Base-by-base conservation (phyloP, 2,329 filamentous ascomycete genomes). In the Arachnopeziza araneosa region DNA sequence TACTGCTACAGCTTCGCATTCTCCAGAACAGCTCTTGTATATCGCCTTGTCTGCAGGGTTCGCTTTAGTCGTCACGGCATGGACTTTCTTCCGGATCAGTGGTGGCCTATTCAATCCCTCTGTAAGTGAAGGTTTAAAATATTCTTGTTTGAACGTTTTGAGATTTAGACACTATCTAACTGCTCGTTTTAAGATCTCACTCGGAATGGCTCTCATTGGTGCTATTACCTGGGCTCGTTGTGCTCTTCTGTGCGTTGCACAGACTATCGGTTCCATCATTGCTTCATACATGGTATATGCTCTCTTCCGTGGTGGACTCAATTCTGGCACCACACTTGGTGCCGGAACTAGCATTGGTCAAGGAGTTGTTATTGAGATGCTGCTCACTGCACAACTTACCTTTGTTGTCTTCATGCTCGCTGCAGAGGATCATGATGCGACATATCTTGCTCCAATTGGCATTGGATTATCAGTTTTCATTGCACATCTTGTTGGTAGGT, bases 341-440 rank as follows among this genome's bases (percentile, higher is more conserved):
- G 73, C 71, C 22, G 74, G 74, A 6, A 75, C 76, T 1, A 73
- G 72, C 14, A 61, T 76, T 2, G 75, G 73, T 1, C 78, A 79
- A 63, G 79, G 78, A n/a, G 70, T 80, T 23, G 76, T 81, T 59
- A 78, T 81, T 49, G 79, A 81, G 63, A 78, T 78, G 64, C 71
- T 81, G 30, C 69, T 80, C 19, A 80, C 79, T 2, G 75, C 77
- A 12, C 75, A 80, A 63, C 64, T 81, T 24, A 73, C 79, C 17
- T 79, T 80, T 59, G 76, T 77, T 12, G 78, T 80, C 57, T 78
- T 80, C 62, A 80, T 80, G 78, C 72, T 80, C n/a, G 78, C 79
- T 23, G 77, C 77, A 24, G 78, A 80, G 68, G 79, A 80, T 66
- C 78, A 80, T 58, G 71, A 72, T 4, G 78, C 73, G 0, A 80